Evolutionary conservation across 2,329 filamentous ascomycete species (phyloP), one percentile per base, ranked within the genome.

Genomic region (Colletotrichum liriopes): DNA sequence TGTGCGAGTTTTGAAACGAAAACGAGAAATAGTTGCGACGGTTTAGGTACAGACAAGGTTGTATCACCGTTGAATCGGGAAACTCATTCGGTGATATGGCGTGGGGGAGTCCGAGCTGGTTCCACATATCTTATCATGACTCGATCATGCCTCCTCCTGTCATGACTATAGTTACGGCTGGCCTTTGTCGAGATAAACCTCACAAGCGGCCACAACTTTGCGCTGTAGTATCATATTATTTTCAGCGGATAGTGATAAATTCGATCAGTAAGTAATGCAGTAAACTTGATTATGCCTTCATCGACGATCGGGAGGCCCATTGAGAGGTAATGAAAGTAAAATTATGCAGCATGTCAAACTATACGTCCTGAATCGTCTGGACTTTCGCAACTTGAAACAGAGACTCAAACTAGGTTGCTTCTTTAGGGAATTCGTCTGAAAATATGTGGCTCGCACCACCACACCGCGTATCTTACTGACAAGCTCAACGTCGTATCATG

Each of bases 1-100:
- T 67, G 68, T 72, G 52, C 54, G 65, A 35, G 47, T 41, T 16
- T 59, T 49, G 69, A 72, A 69, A 55, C 69, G 59, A 60, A 72
- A 64, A 72, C 52, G 52, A 69, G 52, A 39, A 64, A 63, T 32
- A 37, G 61, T 54, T 72, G 69, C 68, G 69, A 69, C 65, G 69
- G 65, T 37, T 14, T 41, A 23, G 47, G 39, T 29, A 49, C n/a
- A 49, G 18, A 60, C 54, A 69, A 69, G 58, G 65, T 72, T 65
- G 69, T 35, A 51, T 47, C 65, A 64, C 45, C 37, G 37, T 60
- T 59, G 45, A 64, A 59, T 60, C 65, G 59, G 69, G 65, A 47
- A 69, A 69, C 16, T 54, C 54, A 55, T 69, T 69, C 65, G 39
- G 59, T 69, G 29, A 54, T 11, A 9, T 39, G 23, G 41, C 4